These are phyloP conservation scores for Penicillium vulpinum DNA, from an alignment of 2,329 filamentous ascomycete species.

Conservation along the genomic window DNA sequence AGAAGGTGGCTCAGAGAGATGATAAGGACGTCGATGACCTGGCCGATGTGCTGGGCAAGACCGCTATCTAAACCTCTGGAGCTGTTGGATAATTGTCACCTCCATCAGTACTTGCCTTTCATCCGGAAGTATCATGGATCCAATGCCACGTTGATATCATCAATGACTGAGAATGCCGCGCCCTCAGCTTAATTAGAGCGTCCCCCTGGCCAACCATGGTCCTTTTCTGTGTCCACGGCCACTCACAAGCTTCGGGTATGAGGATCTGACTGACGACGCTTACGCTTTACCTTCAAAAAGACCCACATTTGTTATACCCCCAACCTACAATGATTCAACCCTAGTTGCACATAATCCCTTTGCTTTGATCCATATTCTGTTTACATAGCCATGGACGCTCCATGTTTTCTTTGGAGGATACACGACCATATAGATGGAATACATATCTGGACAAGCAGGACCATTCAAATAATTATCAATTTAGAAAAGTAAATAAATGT, in stretches of 20 bases:
- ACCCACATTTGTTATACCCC: conserved; percentile 26
- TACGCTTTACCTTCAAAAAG: conserved; percentile 17
- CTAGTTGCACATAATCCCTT: conserved; percentile 24
- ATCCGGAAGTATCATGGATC: conserved; percentile 2
- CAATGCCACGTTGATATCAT: not conserved
- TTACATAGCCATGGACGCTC: conserved; percentile 22
- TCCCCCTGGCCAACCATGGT: conserved; percentile 1
- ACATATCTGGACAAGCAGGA: conserved; percentile 9
- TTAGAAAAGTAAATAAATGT: not conserved
- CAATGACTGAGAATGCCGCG: not conserved
- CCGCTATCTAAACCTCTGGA: conserved; percentile 40
- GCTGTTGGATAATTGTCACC: conserved; percentile 1
- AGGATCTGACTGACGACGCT: conserved; percentile 22
- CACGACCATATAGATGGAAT: conserved; percentile 22
- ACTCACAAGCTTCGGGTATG: conserved; percentile 7
- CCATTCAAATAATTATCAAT: not conserved
- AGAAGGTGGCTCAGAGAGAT: conserved; percentile 69
- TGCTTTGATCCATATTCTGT: conserved; percentile 17
- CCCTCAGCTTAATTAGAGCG: not conserved
- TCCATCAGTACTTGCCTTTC: conserved; percentile 3
- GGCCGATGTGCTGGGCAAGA: conserved; percentile 73
- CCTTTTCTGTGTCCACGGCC: not conserved
- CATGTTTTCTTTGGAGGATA: conserved; percentile 15
- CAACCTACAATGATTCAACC: conserved; percentile 23
- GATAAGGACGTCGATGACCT: conserved; percentile 80